These are phyloP conservation scores for Cicer bijugum DNA, from an alignment of 306 rosid species.

Conservation along the genomic window DNA sequence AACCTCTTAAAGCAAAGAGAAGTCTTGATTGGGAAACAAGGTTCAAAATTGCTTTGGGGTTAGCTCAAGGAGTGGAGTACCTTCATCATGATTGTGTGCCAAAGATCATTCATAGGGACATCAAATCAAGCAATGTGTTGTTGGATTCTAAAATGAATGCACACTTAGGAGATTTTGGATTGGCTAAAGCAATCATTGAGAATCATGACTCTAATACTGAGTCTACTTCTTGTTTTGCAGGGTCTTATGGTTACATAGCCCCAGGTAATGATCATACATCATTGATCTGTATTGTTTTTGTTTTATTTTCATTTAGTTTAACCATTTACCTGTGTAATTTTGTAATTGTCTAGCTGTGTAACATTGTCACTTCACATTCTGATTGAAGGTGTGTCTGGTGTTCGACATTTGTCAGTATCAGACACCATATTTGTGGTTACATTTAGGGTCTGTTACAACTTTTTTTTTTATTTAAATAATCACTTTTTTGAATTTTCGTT, in stretches of 20 bases:
- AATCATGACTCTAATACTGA: conserved; percentile 68
- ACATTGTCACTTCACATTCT: too few species aligned
- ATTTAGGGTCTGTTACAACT: too few species aligned
- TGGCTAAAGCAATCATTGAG: conserved; percentile 73
- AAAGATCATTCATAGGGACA: conserved; percentile 86
- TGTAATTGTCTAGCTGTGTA: too few species aligned
- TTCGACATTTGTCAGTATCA: too few species aligned
- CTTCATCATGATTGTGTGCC: conserved; percentile 94
- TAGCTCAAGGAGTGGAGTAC: conserved; percentile 84
- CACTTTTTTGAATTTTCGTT: too few species aligned
- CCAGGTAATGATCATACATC: conserved; percentile 62
- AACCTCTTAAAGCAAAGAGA: conserved; percentile 50
- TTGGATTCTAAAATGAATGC: conserved; percentile 88
- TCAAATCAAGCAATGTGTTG: conserved; percentile 81
- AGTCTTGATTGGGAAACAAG: conserved; percentile 83
- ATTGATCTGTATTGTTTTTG: conserved; percentile 11
- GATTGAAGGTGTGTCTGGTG: too few species aligned
- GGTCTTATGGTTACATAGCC: conserved; percentile 90
- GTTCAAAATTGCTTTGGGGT: conserved; percentile 72
- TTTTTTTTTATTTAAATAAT: too few species aligned
- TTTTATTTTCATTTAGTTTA: not conserved
- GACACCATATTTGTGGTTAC: too few species aligned
- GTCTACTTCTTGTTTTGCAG: conserved; percentile 79
- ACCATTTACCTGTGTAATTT: too few species aligned
- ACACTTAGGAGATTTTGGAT: conserved; percentile 94